Percentiles rank a stretch among this genome's conserved stretches.
These are phyloP conservation scores for Aspergillus uvarum DNA, from an alignment of 2,329 filamentous ascomycete genomes.

Conservation along the genomic window DNA sequence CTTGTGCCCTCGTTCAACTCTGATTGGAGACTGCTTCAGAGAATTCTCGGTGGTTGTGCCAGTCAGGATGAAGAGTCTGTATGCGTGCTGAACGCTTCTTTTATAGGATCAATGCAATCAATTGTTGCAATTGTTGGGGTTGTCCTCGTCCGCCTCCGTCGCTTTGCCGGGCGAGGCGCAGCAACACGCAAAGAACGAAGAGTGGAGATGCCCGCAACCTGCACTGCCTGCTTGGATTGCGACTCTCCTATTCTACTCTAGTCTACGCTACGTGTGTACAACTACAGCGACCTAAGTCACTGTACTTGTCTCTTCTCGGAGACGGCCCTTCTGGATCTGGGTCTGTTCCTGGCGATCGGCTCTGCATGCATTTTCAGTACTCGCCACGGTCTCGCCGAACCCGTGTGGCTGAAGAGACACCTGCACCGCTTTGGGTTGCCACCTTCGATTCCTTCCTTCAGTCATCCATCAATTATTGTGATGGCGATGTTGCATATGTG, in stretches of 20 bases:
- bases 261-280: not conserved
- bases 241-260: not conserved
- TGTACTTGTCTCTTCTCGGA: not conserved
- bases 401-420: conserved; percentile 5
- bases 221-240: conserved; percentile 14
- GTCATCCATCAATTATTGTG: not conserved
- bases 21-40: not conserved
- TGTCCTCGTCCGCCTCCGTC: conserved; percentile 4
- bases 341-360: conserved; percentile 12
- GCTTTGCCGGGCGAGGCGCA: conserved; percentile 11
- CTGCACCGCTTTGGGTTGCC: not conserved
- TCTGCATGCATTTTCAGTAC: not conserved
- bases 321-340: not conserved
- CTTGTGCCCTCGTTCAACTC: no score
- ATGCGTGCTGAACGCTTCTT: not conserved
- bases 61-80: not conserved
- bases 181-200: conserved; percentile 3
- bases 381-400: conserved; percentile 9
- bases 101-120: not conserved
- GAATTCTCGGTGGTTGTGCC: not conserved
- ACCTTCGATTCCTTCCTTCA: not conserved
- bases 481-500: not conserved
- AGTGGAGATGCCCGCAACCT: conserved; percentile 3
- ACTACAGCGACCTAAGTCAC: no score
- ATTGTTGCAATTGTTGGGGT: not conserved